Percentiles rank a stretch among this genome's conserved stretches.
phyloP scores from a whole-genome alignment of 2,329 filamentous ascomycete genomes.

The Penicillium sp. region DNA sequence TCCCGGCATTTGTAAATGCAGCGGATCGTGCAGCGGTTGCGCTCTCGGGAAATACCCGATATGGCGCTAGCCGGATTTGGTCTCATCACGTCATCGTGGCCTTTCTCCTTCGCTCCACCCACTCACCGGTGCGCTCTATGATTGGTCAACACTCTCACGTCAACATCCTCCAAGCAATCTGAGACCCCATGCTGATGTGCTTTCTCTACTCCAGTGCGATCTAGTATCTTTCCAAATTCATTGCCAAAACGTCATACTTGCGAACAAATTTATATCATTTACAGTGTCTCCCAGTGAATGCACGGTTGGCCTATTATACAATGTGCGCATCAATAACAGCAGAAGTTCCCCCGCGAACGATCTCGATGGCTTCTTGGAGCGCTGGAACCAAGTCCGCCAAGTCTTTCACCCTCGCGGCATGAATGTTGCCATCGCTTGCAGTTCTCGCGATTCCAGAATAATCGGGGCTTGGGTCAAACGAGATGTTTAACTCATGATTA shows the following conservation, averaged over 20 bases:
- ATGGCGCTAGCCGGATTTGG: neutral
- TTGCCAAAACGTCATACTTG: too few relatives aligned
- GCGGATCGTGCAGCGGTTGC: too few relatives aligned
- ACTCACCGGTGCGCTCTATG: too few relatives aligned
- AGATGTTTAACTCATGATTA: constrained; percentile 67
- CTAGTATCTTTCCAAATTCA: too few relatives aligned
- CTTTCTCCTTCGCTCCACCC: neutral
- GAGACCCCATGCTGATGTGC: too few relatives aligned
- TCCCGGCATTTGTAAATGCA: neutral
- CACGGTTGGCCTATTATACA: constrained; percentile 15
- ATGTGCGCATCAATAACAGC: constrained; percentile 65
- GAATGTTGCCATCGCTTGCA: constrained; percentile 62
- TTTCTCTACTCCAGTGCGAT: too few relatives aligned
- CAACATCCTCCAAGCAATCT: too few relatives aligned
- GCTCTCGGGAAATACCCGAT: neutral
- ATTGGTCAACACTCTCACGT: too few relatives aligned
- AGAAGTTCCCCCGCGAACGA: constrained; percentile 57
- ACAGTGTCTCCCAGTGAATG: too few relatives aligned
- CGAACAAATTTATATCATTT: too few relatives aligned
- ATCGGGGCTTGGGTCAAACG: constrained; percentile 65
- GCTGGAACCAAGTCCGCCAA: constrained; percentile 56
- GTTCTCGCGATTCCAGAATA: constrained; percentile 69
- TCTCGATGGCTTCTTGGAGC: constrained; percentile 60
- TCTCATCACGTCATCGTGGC: neutral
- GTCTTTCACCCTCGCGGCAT: constrained; percentile 60